These are phyloP conservation scores for Colletotrichum lindemuthianum DNA, from an alignment of 2,329 filamentous ascomycete species.

Conservation along the genomic window DNA sequence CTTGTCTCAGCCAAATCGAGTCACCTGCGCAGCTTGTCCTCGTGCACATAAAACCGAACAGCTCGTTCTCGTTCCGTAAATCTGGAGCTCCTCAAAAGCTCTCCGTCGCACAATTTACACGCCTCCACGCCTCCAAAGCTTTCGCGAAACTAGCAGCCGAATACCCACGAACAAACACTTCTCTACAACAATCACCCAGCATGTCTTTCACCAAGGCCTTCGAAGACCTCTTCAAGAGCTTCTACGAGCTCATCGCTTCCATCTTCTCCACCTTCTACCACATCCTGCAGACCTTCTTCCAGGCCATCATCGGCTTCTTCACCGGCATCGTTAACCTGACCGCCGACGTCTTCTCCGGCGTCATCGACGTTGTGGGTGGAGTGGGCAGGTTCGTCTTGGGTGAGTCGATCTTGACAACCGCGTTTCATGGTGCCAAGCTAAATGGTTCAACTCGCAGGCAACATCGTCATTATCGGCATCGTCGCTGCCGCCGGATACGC, in stretches of 20 bases:
- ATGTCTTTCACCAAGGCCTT: slow-evolving; percentile 50
- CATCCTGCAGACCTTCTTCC: slow-evolving; percentile 47
- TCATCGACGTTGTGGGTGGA: slow-evolving; percentile 50
- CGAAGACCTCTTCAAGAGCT: slow-evolving; percentile 51
- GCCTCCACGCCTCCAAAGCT: neutral
- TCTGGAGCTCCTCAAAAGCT: neutral
- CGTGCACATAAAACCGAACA: slow-evolving; percentile 16
- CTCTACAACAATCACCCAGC: slow-evolving; percentile 22
- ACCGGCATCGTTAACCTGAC: slow-evolving; percentile 49
- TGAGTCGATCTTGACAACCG: slow-evolving; percentile 38
- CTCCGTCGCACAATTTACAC: neutral
- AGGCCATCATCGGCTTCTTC: slow-evolving; percentile 48
- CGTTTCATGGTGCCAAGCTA: neutral
- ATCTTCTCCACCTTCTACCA: slow-evolving; percentile 48
- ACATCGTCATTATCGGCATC: slow-evolving; percentile 48
- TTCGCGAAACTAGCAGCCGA: neutral
- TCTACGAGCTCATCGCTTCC: slow-evolving; percentile 53
- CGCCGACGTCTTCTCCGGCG: slow-evolving; percentile 47
- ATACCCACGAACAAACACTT: neutral
- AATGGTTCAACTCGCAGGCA: slow-evolving; percentile 42
- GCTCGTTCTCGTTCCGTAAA: neutral
- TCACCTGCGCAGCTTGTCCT: slow-evolving; percentile 26
- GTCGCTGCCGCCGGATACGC: slow-evolving; percentile 44
- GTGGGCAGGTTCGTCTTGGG: slow-evolving; percentile 52
- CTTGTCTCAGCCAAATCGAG: slow-evolving; percentile 23